phyloP scores from a whole-genome alignment of 306 rosid genomes.

The Inga laurina region DNA sequence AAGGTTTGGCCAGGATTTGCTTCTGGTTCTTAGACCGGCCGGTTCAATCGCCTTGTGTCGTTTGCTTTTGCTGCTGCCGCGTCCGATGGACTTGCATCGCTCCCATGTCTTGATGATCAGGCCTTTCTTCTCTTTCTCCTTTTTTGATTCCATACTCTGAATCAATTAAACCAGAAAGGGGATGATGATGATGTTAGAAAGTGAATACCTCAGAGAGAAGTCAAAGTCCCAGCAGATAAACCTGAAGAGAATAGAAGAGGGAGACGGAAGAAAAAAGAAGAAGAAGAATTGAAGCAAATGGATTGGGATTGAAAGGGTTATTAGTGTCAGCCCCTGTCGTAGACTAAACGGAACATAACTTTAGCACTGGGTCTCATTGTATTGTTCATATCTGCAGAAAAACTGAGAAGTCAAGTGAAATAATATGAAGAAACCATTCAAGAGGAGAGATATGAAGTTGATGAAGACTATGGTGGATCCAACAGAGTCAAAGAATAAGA shows the following conservation, averaged over 20 bases:
- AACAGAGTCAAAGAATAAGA: not conserved
- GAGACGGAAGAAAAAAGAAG: not conserved
- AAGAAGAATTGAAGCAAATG: not conserved
- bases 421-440: not conserved
- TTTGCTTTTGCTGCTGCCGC: conserved; percentile 34
- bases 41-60: not conserved
- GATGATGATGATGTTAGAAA: not conserved
- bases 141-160: conserved; percentile 26
- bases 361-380: conserved; percentile 70
- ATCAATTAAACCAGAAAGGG: not conserved
- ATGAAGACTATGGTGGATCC: not conserved
- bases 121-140: conserved; percentile 47
- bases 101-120: conserved; percentile 74
- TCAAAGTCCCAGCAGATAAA: not conserved
- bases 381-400: conserved; percentile 55
- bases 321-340: conserved; percentile 65
- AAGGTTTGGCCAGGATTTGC: not conserved
- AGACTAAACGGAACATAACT: conserved; percentile 59
- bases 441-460: not conserved
- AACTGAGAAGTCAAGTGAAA: not conserved
- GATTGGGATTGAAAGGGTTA: not conserved
- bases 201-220: not conserved
- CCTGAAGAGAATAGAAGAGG: not conserved
- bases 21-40: not conserved
- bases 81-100: conserved; percentile 77